Evolutionary conservation across 768 basidiomycete species (phyloP).

Genomic region (Exsudoporus frostii): DNA sequence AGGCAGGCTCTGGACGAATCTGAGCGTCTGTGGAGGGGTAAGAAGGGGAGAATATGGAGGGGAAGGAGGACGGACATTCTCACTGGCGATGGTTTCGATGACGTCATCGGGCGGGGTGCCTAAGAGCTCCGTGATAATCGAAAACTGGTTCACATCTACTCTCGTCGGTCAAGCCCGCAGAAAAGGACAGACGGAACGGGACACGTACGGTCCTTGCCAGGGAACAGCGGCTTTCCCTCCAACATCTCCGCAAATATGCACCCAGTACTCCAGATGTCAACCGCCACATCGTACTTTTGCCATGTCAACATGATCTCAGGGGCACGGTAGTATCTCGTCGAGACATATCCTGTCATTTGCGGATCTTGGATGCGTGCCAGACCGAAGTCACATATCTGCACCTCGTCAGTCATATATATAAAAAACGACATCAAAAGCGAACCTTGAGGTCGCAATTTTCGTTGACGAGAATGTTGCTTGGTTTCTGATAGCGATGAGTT

Average conservation of each 20-base stretch:
- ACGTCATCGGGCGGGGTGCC: conserved; percentile 99
- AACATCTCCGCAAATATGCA: conserved; percentile 99
- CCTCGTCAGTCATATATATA: conserved; percentile 5
- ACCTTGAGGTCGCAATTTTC: conserved; percentile 99
- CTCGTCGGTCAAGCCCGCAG: neutral
- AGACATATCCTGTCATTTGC: conserved; percentile 99
- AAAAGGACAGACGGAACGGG: neutral
- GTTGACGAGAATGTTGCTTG: conserved; percentile 98
- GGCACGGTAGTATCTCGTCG: conserved; percentile 97
- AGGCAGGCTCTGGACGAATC: conserved; percentile 97
- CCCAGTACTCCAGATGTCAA: conserved; percentile 99
- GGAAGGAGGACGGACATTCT: conserved; percentile 66
- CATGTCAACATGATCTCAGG: conserved; percentile 99
- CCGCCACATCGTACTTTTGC: conserved; percentile 99
- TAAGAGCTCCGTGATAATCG: conserved; percentile 96
- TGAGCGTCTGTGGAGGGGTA: conserved; percentile 69
- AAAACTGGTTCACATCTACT: conserved; percentile 98
- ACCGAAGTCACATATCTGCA: conserved; percentile 96
- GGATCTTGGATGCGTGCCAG: conserved; percentile 98
- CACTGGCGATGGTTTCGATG: conserved; percentile 96
- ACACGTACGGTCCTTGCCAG: conserved; percentile 96
- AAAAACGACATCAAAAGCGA: conserved; percentile 11
- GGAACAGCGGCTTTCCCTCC: conserved; percentile 97
- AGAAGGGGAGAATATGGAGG: conserved; percentile 2
- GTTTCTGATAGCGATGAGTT: conserved; percentile 59